Evolutionary conservation across 257 asterid genomes (phyloP), one percentile per base, ranked within the genome.

Genomic region (Salvia miltiorrhiza): DNA sequence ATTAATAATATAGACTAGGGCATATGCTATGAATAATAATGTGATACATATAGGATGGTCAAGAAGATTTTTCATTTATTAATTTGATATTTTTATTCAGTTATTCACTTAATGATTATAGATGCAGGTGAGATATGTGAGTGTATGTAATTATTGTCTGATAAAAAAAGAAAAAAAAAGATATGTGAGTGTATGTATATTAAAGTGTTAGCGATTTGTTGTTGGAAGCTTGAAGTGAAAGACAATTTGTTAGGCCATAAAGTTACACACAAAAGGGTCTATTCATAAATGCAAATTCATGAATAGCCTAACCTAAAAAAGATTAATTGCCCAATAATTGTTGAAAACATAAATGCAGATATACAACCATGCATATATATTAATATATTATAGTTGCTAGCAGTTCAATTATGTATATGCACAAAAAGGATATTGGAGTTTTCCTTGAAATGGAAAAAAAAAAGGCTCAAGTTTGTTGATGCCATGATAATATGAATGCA

Each of bases 141-240:
- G 35, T 23, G 13, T 23, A n/a, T n/a, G n/a, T n/a, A n/a, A n/a
- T n/a, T n/a, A n/a, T n/a, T n/a, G n/a, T n/a, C n/a, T n/a, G n/a
- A n/a, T n/a, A n/a, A n/a, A n/a, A n/a, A n/a, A n/a, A n/a, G n/a
- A n/a, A n/a, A n/a, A n/a, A n/a, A n/a, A n/a, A n/a, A 21, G 59
- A 53, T 24, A 23, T 53, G 59, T 5, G 14, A 11, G 35, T 23
- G 13, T 23, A n/a, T n/a, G n/a, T n/a, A 5, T 17, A 5, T 55
- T 13, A 55, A 55, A 26, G 37, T 55, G 21, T 19, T 13, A 12
- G 33, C 62, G 28, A 57, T 12, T 23, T 35, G 49, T 45, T 23
- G 60, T 63, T 63, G 72, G 72, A 53, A 49, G 60, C 73, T 70
- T 64, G 47, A 65, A 63, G 58, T 49, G 58, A 39, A 70, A 52